Base-by-base conservation (phyloP, 176 grass and related monocot genomes). In the Pontederia paniculata region DNA sequence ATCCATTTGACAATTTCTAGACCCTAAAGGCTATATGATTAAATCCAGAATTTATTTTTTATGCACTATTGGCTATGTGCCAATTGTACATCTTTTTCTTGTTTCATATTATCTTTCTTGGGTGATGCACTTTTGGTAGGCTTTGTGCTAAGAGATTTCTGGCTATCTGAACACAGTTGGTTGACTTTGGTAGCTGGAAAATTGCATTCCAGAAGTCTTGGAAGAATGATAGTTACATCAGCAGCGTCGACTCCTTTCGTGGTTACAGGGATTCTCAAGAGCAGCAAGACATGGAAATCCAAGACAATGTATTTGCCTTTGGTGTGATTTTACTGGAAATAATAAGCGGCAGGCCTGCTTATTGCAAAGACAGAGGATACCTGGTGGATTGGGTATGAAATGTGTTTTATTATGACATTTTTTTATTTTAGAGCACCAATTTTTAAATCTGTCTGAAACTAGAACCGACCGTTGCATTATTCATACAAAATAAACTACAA, bases 111-210 rank as follows among this genome's bases (percentile, higher is more conserved):
- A 16, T 65, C 44, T 13, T 41, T 52, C 20, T 64, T 21, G 42
- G 21, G 16, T 67, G 16, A 58, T 13, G 9, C 50, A 44, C 21
- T 2, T 44, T 9, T 45, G 2, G 52, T 1, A 45, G 47, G 43
- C 17, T 77, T 52, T 58, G 62, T 13, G 13, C 42, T 46, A 45
- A 13, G 1, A 31, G 25, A 31, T 31, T 31, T 52, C 23, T 83
- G 55, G 25, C 25, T 31, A 31, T 2, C 25, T 31, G 25, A 31
- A 31, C 25, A 31, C 72, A 98, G 93, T 60, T 98, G n/a, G 93
- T 98, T 47, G 93, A 98, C 70, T 98, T 91, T 46, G 86, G 91
- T 48, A 86, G 86, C 63, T 98, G 86, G 83, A 98, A 98, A 67
- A 71, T 84, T 77, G 52, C 91, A 53, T 88, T 88, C 62, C 75